Base-by-base conservation (phyloP, 2,329 filamentous ascomycete genomes). In the Aschersonia sp. region DNA sequence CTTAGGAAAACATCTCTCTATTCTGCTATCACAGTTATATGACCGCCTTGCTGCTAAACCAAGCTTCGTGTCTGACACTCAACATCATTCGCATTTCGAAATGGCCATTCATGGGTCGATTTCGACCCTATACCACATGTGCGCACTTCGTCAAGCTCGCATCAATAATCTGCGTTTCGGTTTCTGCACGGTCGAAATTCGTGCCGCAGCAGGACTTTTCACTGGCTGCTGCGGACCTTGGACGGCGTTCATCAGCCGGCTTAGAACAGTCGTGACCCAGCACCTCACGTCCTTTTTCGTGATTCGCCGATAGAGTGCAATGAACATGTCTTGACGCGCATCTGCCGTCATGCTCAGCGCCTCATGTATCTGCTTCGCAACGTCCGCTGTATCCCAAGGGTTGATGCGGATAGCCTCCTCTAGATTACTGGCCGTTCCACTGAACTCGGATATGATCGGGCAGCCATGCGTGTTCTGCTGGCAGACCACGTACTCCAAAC, bases 391-490 rank as follows among this genome's bases (percentile, higher is more conserved):
- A 60, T 96, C 88, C 88, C 89, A 96, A 1, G 91, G 91, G 66
- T 96, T 96, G 70, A 96, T 94, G 62, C 94, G 87, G 51, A 95
- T 88, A 32, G 89, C 89, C 58, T 85, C 83, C 51, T 78, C 78
- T 32, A 96, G 74, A 47, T 81, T 91, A 46, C 86, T 85, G 30
- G 89, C 89, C 1, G 91, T 96, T 50, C 91, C 91, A 51, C 89
- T 95, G 65, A 96, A 96, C 63, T 97, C 91, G 5, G 91, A 96
- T n/a, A 97, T 77, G 54, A 97, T 95, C 44, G 96, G 71, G 3
- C 89, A 91, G 1, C 89, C 85, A 55, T 89, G 80, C 48, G 81
- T 81, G 53, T 91, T 84, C 58, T 87, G 84, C 65, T 97, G 91
- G 62, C 88, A 94, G 50, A 95, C 77, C 48, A 96, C 80, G 61